Evolutionary conservation across 352 stramenopile species (phyloP).

Genomic region (Pythium periplocum): DNA sequence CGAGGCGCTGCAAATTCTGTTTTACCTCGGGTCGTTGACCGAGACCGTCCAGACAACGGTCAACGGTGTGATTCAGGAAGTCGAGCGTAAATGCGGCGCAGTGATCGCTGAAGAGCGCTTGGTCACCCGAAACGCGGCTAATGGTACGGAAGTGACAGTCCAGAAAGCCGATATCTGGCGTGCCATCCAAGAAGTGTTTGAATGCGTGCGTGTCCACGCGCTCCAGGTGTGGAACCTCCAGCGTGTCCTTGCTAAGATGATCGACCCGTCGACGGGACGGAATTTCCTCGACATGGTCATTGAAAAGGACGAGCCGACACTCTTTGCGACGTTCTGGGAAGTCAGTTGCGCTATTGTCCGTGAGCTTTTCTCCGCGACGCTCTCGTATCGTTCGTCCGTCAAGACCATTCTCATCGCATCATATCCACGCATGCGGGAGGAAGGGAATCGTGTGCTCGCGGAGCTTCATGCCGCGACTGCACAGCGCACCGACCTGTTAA

Average conservation of each 20-base stretch:
- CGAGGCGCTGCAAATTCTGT: slow-evolving; percentile 76
- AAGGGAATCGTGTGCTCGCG: slow-evolving; percentile 58
- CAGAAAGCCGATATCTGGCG: slow-evolving; percentile 80
- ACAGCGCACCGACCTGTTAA: slow-evolving; percentile 1
- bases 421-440: slow-evolving; percentile 75
- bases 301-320: slow-evolving; percentile 61
- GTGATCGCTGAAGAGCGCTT: slow-evolving; percentile 66
- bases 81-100: slow-evolving; percentile 57
- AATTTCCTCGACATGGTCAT: slow-evolving; percentile 73
- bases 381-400: slow-evolving; percentile 47
- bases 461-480: slow-evolving; percentile 55
- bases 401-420: slow-evolving; percentile 70
- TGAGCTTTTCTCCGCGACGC: slow-evolving; percentile 60
- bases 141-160: slow-evolving; percentile 19
- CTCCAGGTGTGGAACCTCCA: slow-evolving; percentile 86
- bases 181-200: slow-evolving; percentile 74
- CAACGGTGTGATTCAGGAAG: slow-evolving; percentile 79
- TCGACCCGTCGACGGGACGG: slow-evolving; percentile 32
- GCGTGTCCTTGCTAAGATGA: slow-evolving; percentile 80
- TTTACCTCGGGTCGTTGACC: slow-evolving; percentile 57
- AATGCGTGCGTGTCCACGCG: slow-evolving; percentile 54
- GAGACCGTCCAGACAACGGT: slow-evolving; percentile 67
- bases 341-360: slow-evolving; percentile 73
- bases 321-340: slow-evolving; percentile 85
- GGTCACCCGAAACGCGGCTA: slow-evolving; percentile 20